A percentile compares a stretch with the other conserved stretches of the same genome.
These are phyloP conservation scores for Boeremia exigua DNA, from an alignment of 2,329 filamentous ascomycete genomes.

Conservation along the genomic window DNA sequence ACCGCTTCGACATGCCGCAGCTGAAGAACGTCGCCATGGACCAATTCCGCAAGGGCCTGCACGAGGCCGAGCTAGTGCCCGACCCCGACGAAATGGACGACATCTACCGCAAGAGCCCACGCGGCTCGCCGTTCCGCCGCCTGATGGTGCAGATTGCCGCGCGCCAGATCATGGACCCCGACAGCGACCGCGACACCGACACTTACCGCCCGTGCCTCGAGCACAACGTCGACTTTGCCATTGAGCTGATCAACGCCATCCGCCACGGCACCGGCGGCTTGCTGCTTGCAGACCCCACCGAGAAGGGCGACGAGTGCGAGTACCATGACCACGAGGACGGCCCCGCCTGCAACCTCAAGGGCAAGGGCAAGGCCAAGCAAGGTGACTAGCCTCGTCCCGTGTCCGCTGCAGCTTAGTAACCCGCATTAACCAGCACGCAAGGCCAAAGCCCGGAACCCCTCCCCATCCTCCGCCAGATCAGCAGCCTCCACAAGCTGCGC, in stretches of 20 bases:
- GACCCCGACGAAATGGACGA: conserved; percentile 62
- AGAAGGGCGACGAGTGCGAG: conserved; percentile 51
- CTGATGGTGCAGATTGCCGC: conserved; percentile 62
- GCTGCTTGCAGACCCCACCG: conserved; percentile 60
- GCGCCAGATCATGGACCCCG: conserved; percentile 63
- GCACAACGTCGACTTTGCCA: conserved; percentile 57
- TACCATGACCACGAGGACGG: conserved; percentile 60
- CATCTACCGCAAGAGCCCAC: conserved; percentile 57
- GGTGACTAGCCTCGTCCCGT: conserved; percentile 40
- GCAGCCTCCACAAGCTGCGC: conserved; percentile 35
- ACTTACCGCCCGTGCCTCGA: conserved; percentile 59
- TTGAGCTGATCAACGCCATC: conserved; percentile 62
- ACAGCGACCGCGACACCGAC: conserved; percentile 56
- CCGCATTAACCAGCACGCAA: conserved; percentile 47
- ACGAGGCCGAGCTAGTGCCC: conserved; percentile 58
- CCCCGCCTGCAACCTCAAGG: conserved; percentile 47
- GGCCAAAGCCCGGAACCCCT: conserved; percentile 32
- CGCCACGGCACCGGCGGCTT: conserved; percentile 56
- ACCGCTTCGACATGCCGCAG: conserved; percentile 57
- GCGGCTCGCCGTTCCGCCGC: conserved; percentile 55
- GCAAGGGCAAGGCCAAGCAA: conserved; percentile 43
- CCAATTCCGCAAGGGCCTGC: conserved; percentile 58
- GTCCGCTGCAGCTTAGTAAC: conserved; percentile 36
- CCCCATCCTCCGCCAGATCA: conserved; percentile 41
- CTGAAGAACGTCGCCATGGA: conserved; percentile 63